These are phyloP conservation scores for Clarireedia hainanense DNA, from an alignment of 2,329 filamentous ascomycete genomes.

Conservation along the genomic window DNA sequence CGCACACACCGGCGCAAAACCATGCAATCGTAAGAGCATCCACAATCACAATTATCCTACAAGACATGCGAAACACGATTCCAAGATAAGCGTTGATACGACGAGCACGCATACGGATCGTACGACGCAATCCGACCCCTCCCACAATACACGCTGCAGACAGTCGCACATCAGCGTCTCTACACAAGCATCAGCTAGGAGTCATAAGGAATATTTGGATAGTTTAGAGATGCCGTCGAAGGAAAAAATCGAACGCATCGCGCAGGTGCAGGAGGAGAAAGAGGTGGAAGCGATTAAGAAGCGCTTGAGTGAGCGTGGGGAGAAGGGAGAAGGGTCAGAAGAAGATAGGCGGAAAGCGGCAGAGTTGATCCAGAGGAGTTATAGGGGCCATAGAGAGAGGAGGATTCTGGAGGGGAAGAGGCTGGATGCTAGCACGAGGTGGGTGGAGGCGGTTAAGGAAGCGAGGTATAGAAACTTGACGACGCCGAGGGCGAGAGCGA, in stretches of 20 bases:
- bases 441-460: constrained; percentile 43
- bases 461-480: constrained; percentile 47
- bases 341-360: constrained; percentile 43
- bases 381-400: constrained; percentile 67
- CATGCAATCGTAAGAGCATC: background rate
- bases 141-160: too few relatives aligned
- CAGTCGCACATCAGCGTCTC: background rate
- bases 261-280: constrained; percentile 37
- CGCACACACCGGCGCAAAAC: background rate
- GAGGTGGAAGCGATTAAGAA: constrained; percentile 23
- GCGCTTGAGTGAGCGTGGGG: constrained; percentile 24
- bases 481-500: constrained; percentile 32
- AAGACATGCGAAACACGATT: background rate
- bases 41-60: background rate
- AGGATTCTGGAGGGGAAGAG: constrained; percentile 62
- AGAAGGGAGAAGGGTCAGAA: constrained; percentile 27
- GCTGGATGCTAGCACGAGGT: constrained; percentile 34
- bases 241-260: constrained; percentile 41
- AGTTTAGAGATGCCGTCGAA: constrained; percentile 20
- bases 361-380: constrained; percentile 59
- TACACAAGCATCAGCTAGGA: constrained; percentile 12
- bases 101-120: background rate
- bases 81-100: constrained; percentile 1
- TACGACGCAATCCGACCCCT: too few relatives aligned
- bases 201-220: constrained; percentile 28